Evolutionary conservation across 106 monocot species (phyloP), one percentile per base, ranked within the genome.

Genomic region (Gastrodia elata): DNA sequence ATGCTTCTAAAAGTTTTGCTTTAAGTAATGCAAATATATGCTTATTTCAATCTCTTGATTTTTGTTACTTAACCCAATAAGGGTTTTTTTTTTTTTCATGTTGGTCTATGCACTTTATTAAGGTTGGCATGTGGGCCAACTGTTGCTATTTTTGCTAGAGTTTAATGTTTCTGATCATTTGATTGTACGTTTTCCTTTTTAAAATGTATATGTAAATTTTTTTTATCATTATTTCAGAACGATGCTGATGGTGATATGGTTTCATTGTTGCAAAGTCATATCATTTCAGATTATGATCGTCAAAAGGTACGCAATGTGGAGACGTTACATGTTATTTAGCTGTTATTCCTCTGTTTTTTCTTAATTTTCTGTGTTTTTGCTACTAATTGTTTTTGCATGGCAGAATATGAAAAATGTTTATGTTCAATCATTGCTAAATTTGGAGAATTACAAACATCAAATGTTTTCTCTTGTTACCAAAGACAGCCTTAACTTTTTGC

Each of bases 281-380:
- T 93, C 9, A 77, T 85, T 77, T 79, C 74, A 39, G 88, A 93
- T 75, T 93, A 83, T 59, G 84, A 88, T 64, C 86, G 79, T 64
- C 74, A 79, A 11, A 84, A 90, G 98, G 98, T 98, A 86, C 27
- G 36, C 70, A 43, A 33, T 25, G 61, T 11, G 16, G 64, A 70
- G 55, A n/a, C 56, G 16, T 77, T 9, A 55, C 38, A 34, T 37
- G 20, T 68, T 76, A 8, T 11, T 22, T 77, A 32, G 61, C 13
- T 32, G 61, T 61, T 61, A 14, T 32, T 30, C 61, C 1, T 32
- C 0, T 1, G 4, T 3, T 2, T 61, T 59, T 61, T 30, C 61
- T 61, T 30, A n/a, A 14, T 48, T 69, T 69, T 24, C 38, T 68
- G 20, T 22, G 0, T 68, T 22, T 42, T 22, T 30, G 18, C 30